phyloP scores from a whole-genome alignment of 2,329 filamentous ascomycete species.

The Achaetomium macrosporum region DNA sequence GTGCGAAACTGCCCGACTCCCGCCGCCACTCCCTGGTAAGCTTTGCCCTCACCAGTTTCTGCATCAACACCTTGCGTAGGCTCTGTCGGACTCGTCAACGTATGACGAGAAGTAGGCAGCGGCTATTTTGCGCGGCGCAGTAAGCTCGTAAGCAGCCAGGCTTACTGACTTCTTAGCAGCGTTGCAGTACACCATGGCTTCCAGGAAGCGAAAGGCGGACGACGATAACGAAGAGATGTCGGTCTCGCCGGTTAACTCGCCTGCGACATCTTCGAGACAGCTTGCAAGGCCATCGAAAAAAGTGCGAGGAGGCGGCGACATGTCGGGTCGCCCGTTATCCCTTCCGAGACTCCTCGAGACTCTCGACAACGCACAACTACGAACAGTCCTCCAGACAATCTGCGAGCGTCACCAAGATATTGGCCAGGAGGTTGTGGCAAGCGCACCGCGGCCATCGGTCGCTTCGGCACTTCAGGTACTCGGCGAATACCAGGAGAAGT shows the following conservation, averaged over 20 bases:
- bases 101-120: constrained; percentile 3
- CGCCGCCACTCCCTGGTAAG: constrained; percentile 52
- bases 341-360: constrained; percentile 83
- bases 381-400: constrained; percentile 80
- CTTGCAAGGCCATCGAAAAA: constrained; percentile 63
- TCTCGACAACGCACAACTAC: constrained; percentile 76
- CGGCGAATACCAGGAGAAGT: constrained; percentile 69
- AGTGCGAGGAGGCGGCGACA: constrained; percentile 53
- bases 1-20: constrained; percentile 50
- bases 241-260: constrained; percentile 78
- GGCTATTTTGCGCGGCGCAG: not conserved
- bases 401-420: constrained; percentile 87
- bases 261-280: constrained; percentile 63
- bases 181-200: constrained; percentile 49
- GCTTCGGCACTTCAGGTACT: constrained; percentile 74
- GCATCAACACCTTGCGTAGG: not conserved
- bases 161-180: constrained; percentile 30
- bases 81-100: not conserved
- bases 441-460: constrained; percentile 82
- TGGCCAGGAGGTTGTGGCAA: constrained; percentile 73
- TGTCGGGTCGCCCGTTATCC: constrained; percentile 51
- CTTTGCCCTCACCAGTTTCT: constrained; percentile 19
- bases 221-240: constrained; percentile 86
- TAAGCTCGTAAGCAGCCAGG: constrained; percentile 5
- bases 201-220: constrained; percentile 80